These are phyloP conservation scores for Dalbergia cochinchinensis DNA, from an alignment of 306 rosid genomes.

Conservation along the genomic window DNA sequence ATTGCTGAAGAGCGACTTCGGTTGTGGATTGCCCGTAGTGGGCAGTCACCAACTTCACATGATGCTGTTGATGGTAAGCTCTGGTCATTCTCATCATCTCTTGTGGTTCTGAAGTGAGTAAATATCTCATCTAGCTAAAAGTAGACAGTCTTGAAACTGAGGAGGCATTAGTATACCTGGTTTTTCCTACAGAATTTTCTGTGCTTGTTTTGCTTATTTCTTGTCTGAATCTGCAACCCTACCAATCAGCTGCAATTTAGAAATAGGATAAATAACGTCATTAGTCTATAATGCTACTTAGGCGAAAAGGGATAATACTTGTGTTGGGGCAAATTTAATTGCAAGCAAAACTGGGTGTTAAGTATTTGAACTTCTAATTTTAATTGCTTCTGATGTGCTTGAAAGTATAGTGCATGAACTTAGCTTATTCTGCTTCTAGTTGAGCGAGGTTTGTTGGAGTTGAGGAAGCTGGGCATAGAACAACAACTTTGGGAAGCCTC, in stretches of 20 bases:
- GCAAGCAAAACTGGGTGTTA: neutral
- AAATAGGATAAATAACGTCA: neutral
- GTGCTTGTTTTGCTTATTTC: neutral
- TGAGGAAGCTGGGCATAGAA: constrained; percentile 94
- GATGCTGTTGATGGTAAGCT: constrained; percentile 96
- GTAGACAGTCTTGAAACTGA: constrained; percentile 27
- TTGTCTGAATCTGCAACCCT: constrained; percentile 18
- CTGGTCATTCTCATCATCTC: constrained; percentile 28
- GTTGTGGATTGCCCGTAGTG: constrained; percentile 81
- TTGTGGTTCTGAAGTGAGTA: constrained; percentile 21
- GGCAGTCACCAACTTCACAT: constrained; percentile 85
- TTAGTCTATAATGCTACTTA: neutral
- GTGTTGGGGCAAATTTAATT: constrained; percentile 9
- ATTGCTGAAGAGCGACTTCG: constrained; percentile 90
- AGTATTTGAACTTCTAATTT: constrained; percentile 6
- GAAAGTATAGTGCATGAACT: constrained; percentile 32
- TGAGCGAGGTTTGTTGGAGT: constrained; percentile 89
- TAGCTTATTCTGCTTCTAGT: constrained; percentile 56
- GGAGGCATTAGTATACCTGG: neutral
- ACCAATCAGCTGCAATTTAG: constrained; percentile 6
- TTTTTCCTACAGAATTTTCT: neutral
- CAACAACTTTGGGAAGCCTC: constrained; percentile 99
- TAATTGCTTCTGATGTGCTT: constrained; percentile 29
- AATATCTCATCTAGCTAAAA: constrained; percentile 22
- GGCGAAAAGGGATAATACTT: neutral